phyloP scores from a whole-genome alignment of 306 rosid genomes.

The Quercus mongolica region DNA sequence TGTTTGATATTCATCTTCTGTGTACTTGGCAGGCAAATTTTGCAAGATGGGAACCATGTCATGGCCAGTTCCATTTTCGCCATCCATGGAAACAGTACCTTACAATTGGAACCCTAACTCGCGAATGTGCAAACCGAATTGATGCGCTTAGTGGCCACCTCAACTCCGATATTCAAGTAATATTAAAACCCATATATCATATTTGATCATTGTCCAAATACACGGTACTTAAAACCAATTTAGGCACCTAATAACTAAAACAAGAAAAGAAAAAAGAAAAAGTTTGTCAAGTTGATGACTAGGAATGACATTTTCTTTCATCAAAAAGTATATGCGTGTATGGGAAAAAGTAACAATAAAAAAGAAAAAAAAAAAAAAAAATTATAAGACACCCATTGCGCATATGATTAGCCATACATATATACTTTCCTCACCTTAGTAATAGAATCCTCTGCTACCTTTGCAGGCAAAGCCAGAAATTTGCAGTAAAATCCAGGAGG shows the following conservation, averaged over 20 bases:
- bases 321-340: too few relatives aligned
- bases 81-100: slow-evolving; percentile 90
- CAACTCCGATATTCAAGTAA: slow-evolving; percentile 31
- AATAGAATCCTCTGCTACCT: neutral
- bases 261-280: neutral
- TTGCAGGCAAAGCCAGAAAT: slow-evolving; percentile 38
- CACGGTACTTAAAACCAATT: neutral
- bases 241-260: neutral
- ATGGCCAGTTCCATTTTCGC: slow-evolving; percentile 66
- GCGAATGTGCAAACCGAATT: slow-evolving; percentile 46
- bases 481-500: slow-evolving; percentile 34
- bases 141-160: slow-evolving; percentile 49
- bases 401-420: neutral
- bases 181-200: neutral
- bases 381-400: too few relatives aligned
- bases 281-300: neutral
- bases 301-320: too few relatives aligned
- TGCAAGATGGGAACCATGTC: slow-evolving; percentile 92
- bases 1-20: neutral
- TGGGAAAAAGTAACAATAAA: too few relatives aligned
- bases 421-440: neutral
- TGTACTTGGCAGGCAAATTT: slow-evolving; percentile 51
- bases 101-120: slow-evolving; percentile 51
- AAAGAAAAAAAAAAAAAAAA: too few relatives aligned
- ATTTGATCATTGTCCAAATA: neutral